Conservation (phyloP, 176 grass and related monocot species). For the Puya raimondii region DNA sequence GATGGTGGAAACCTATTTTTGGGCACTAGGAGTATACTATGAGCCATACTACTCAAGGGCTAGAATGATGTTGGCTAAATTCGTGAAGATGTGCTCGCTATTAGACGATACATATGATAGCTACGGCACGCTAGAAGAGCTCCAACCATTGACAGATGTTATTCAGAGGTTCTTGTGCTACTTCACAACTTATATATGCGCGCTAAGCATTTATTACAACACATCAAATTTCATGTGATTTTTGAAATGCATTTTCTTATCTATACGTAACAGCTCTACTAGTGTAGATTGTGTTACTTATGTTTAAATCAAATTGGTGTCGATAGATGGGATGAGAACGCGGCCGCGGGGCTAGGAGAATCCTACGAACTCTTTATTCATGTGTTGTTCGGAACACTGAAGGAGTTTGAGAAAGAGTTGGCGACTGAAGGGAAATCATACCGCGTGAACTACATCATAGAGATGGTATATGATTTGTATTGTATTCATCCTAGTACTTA, state of each 20-base stretch:
- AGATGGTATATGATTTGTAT: not conserved
- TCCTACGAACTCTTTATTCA: too few species aligned
- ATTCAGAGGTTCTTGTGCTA: conserved; percentile 8
- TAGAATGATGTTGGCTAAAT: conserved; percentile 16
- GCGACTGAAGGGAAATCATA: not conserved
- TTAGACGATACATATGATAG: conserved; percentile 29
- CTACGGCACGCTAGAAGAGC: conserved; percentile 16
- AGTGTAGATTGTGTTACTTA: too few species aligned
- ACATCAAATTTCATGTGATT: too few species aligned
- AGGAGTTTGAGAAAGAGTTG: not conserved
- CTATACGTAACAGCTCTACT: too few species aligned
- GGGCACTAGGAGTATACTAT: conserved; percentile 21
- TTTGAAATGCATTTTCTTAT: too few species aligned
- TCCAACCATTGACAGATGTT: conserved; percentile 14
- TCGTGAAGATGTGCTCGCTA: conserved; percentile 1
- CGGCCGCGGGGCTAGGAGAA: too few species aligned
- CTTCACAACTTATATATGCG: too few species aligned
- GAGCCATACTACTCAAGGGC: conserved; percentile 19
- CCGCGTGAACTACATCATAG: not conserved
- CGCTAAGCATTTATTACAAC: too few species aligned
- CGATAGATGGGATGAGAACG: too few species aligned
- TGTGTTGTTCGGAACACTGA: too few species aligned
- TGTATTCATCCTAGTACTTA: too few species aligned
- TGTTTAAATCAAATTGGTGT: too few species aligned
- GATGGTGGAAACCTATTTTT: conserved; percentile 16